Percentiles rank a stretch among this genome's conserved stretches.
Evolutionary conservation across 1,139 yeast genomes (phyloP).

Genomic region (Geotrichum europaeum): DNA sequence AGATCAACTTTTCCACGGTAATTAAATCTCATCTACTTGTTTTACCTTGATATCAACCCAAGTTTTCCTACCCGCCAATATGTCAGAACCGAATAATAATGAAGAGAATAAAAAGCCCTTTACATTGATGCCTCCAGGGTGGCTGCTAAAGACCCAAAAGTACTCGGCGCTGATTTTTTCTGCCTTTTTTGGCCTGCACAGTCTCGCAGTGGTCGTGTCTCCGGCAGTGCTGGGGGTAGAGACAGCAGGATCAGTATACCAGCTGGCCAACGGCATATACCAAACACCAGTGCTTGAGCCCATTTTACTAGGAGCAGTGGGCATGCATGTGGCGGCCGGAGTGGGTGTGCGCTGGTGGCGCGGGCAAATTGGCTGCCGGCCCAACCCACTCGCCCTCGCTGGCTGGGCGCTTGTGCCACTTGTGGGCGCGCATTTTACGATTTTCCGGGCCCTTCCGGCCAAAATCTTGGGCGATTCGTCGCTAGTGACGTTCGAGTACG

Average conservation of each 20-base stretch:
- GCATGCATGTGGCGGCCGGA: constrained; percentile 52
- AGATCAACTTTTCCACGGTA: background rate
- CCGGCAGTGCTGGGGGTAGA: constrained; percentile 46
- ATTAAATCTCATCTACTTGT: background rate
- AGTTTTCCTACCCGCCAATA: background rate
- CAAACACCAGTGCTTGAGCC: constrained; percentile 50
- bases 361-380: constrained; percentile 27
- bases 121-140: background rate
- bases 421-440: constrained; percentile 43
- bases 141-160: constrained; percentile 40
- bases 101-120: background rate
- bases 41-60: background rate
- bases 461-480: constrained; percentile 61
- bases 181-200: constrained; percentile 54
- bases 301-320: constrained; percentile 45
- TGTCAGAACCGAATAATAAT: background rate
- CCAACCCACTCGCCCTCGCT: constrained; percentile 50
- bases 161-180: constrained; percentile 58
- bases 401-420: constrained; percentile 53
- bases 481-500: constrained; percentile 48
- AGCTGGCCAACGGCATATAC: constrained; percentile 57
- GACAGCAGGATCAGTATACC: constrained; percentile 51
- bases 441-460: constrained; percentile 48
- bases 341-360: constrained; percentile 42
- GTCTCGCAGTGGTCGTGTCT: constrained; percentile 48